phyloP scores from a whole-genome alignment of 2,329 filamentous ascomycete genomes.

The Thyridium curvatum region DNA sequence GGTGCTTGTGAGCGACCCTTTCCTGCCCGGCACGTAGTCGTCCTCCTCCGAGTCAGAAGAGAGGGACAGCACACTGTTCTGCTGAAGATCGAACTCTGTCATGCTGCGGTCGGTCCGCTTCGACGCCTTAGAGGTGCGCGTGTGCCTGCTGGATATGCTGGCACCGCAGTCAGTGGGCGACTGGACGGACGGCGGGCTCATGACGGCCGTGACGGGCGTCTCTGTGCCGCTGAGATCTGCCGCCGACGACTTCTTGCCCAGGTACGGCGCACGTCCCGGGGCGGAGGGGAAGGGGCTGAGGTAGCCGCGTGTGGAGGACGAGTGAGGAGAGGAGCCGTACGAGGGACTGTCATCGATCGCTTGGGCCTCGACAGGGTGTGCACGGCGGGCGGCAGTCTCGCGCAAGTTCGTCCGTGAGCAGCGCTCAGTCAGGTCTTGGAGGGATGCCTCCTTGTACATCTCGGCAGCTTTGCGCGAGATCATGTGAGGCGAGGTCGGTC shows the following conservation, averaged over 20 bases:
- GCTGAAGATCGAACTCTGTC: slow-evolving; percentile 43
- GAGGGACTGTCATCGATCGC: neutral
- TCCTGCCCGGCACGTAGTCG: slow-evolving; percentile 12
- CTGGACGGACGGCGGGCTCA: slow-evolving; percentile 18
- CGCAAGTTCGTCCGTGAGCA: too few species aligned
- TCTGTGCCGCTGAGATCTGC: slow-evolving; percentile 15
- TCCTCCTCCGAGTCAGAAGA: slow-evolving; percentile 51
- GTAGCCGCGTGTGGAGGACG: too few species aligned
- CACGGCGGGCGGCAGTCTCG: too few species aligned
- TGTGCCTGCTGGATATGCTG: slow-evolving; percentile 50
- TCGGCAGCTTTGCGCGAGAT: too few species aligned
- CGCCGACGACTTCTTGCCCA: slow-evolving; percentile 13
- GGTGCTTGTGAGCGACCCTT: slow-evolving; percentile 8
- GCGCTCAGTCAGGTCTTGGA: too few species aligned
- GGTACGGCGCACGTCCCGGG: too few species aligned
- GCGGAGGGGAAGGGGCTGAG: neutral
- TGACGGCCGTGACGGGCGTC: slow-evolving; percentile 16
- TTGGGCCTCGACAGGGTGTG: too few species aligned
- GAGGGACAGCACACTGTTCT: slow-evolving; percentile 49
- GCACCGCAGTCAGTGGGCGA: slow-evolving; percentile 34
- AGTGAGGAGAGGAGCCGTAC: too few species aligned
- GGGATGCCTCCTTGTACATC: too few species aligned
- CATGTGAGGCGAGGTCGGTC: neutral
- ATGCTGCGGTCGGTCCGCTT: slow-evolving; percentile 41
- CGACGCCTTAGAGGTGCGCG: slow-evolving; percentile 47